phyloP scores from a whole-genome alignment of 2,329 filamentous ascomycete species.

The Colletotrichum liaoningense region DNA sequence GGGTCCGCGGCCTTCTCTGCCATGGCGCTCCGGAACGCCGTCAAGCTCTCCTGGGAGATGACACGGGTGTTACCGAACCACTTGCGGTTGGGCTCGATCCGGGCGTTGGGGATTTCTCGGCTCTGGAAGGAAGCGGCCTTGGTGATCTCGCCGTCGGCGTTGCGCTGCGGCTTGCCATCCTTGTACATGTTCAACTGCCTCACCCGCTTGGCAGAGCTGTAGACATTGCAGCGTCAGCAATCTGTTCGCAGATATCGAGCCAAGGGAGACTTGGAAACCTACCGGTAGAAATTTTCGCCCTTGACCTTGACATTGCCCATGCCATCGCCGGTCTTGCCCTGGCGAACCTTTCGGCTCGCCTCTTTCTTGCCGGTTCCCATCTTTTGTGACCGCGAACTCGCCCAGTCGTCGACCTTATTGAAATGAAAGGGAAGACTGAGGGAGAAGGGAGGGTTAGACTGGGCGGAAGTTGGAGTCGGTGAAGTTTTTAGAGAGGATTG shows the following conservation, averaged over 20 bases:
- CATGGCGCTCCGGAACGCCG: slow-evolving; percentile 90
- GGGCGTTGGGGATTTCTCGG: slow-evolving; percentile 81
- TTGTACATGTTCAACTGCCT: slow-evolving; percentile 92
- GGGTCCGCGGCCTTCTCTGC: slow-evolving; percentile 90
- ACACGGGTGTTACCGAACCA: slow-evolving; percentile 96
- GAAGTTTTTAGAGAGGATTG: slow-evolving; percentile 32
- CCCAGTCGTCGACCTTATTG: slow-evolving; percentile 34
- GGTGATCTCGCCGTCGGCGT: slow-evolving; percentile 85
- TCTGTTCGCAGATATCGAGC: neutral
- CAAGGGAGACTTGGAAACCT: slow-evolving; percentile 34
- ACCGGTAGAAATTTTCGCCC: slow-evolving; percentile 98
- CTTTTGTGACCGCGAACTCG: slow-evolving; percentile 37
- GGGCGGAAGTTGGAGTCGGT: slow-evolving; percentile 31
- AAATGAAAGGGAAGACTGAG: slow-evolving; percentile 35
- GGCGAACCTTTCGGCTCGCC: slow-evolving; percentile 80
- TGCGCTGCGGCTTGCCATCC: slow-evolving; percentile 84
- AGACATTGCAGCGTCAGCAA: neutral
- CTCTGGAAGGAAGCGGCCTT: slow-evolving; percentile 88
- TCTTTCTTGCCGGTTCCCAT: slow-evolving; percentile 98
- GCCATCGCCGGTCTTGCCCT: slow-evolving; percentile 87
- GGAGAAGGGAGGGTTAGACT: neutral
- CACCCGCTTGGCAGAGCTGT: slow-evolving; percentile 81
- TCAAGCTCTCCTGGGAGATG: slow-evolving; percentile 89
- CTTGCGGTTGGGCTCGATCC: slow-evolving; percentile 95
- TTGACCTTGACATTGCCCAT: slow-evolving; percentile 93